Evolutionary conservation across 1,139 yeast species (phyloP).

Genomic region (Suhomyces terraborum): DNA sequence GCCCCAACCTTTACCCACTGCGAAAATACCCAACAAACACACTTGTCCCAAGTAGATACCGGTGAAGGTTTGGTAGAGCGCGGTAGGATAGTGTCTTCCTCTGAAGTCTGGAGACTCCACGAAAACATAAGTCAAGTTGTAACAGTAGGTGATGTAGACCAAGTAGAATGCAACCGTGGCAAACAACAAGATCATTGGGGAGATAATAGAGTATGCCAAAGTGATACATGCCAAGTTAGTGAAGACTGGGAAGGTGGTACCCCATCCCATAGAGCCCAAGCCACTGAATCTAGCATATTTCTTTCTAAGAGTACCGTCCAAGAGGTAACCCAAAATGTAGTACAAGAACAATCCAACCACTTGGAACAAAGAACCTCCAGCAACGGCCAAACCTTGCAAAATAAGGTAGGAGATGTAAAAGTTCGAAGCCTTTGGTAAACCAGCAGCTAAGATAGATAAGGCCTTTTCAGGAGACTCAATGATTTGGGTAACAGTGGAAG

Average conservation of each 20-base stretch:
- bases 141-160: slow-evolving; percentile 75
- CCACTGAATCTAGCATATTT: slow-evolving; percentile 73
- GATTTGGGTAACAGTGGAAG: slow-evolving; percentile 71
- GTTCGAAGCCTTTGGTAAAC: slow-evolving; percentile 88
- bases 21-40: slow-evolving; percentile 82
- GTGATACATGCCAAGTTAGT: slow-evolving; percentile 81
- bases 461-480: slow-evolving; percentile 65
- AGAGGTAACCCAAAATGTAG: slow-evolving; percentile 63
- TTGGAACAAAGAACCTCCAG: slow-evolving; percentile 82
- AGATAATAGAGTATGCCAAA: slow-evolving; percentile 75
- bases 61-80: slow-evolving; percentile 82
- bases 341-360: slow-evolving; percentile 70
- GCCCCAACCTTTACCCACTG: slow-evolving; percentile 94
- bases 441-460: slow-evolving; percentile 66
- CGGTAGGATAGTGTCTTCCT: slow-evolving; percentile 86
- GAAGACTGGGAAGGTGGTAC: slow-evolving; percentile 83
- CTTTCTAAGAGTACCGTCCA: slow-evolving; percentile 86
- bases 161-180: slow-evolving; percentile 68
- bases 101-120: slow-evolving; percentile 66
- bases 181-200: slow-evolving; percentile 73
- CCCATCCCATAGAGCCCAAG: slow-evolving; percentile 74
- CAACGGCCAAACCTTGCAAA: slow-evolving; percentile 80
- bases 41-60: slow-evolving; percentile 88
- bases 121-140: slow-evolving; percentile 75
- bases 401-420: slow-evolving; percentile 72